Conservation (phyloP, 2,329 filamentous ascomycete genomes). For the Sporothrix dimorphospora region DNA sequence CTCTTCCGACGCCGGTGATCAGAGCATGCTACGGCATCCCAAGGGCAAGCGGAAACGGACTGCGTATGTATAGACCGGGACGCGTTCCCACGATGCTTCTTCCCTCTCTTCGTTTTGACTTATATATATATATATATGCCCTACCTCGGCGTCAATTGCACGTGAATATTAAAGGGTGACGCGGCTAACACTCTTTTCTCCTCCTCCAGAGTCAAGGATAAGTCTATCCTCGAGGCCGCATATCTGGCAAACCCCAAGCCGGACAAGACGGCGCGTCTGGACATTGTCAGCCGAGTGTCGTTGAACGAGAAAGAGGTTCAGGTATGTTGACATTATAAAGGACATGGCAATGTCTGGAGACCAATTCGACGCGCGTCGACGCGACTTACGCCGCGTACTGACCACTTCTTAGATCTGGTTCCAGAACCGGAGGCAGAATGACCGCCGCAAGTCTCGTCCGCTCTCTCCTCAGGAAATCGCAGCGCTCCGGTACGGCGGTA, state of each 20-base stretch:
- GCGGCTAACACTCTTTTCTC: slow-evolving; percentile 31
- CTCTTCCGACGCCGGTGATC: slow-evolving; percentile 32
- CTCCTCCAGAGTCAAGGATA: slow-evolving; percentile 74
- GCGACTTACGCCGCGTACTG: slow-evolving; percentile 20
- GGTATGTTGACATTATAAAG: slow-evolving; percentile 57
- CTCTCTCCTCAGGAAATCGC: slow-evolving; percentile 76
- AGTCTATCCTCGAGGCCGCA: slow-evolving; percentile 82
- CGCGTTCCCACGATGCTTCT: slow-evolving; percentile 20
- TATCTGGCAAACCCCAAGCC: slow-evolving; percentile 87
- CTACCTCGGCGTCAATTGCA: slow-evolving; percentile 8
- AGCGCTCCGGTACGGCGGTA: slow-evolving; percentile 59
- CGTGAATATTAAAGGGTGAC: neutral
- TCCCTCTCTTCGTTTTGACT: neutral
- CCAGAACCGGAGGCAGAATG: slow-evolving; percentile 91
- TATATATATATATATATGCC: neutral
- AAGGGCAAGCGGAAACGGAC: slow-evolving; percentile 67
- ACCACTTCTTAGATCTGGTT: slow-evolving; percentile 79
- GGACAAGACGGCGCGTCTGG: slow-evolving; percentile 82
- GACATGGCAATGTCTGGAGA: neutral
- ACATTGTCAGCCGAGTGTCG: slow-evolving; percentile 82
- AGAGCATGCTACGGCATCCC: slow-evolving; percentile 48
- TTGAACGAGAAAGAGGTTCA: slow-evolving; percentile 96
- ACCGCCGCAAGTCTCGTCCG: slow-evolving; percentile 84
- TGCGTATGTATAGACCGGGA: slow-evolving; percentile 53
- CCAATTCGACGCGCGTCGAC: slow-evolving; percentile 15